phyloP scores from a whole-genome alignment of 805 yeast genomes.

The Cyberlindnera subsufficiens region DNA sequence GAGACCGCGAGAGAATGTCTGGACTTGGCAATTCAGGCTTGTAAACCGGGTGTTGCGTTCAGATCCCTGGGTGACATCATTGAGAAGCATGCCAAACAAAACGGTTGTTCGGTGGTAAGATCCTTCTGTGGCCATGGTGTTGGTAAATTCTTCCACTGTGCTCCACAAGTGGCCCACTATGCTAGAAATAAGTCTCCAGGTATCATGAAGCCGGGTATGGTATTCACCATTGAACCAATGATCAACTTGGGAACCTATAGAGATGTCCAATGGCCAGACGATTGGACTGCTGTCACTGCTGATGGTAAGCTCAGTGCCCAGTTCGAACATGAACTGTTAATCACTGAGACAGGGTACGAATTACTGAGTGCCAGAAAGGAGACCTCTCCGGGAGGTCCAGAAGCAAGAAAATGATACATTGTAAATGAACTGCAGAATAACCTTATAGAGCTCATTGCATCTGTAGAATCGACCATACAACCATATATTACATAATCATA shows the following conservation, averaged over 20 bases:
- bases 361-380: conserved; percentile 77
- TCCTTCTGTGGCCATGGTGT: conserved; percentile 94
- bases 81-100: conserved; percentile 75
- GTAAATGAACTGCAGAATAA: background rate
- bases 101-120: conserved; percentile 81
- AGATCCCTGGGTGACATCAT: conserved; percentile 83
- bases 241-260: conserved; percentile 75
- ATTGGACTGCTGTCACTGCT: conserved; percentile 90
- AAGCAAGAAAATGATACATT: conserved; percentile 37
- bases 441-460: too few species aligned
- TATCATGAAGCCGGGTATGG: conserved; percentile 91
- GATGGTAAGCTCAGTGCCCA: conserved; percentile 93
- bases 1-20: conserved; percentile 88
- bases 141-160: conserved; percentile 79
- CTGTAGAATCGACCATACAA: too few species aligned
- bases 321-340: conserved; percentile 88
- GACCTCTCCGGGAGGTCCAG: conserved; percentile 85
- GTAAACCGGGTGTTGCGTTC: conserved; percentile 90
- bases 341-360: conserved; percentile 92
- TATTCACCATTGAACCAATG: conserved; percentile 98
- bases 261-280: conserved; percentile 92
- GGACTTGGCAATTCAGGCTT: conserved; percentile 73
- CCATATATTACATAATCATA: too few species aligned
- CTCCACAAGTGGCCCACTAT: conserved; percentile 92
- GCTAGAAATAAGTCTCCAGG: conserved; percentile 92